Base-by-base conservation (phyloP, 2,329 filamentous ascomycete genomes). In the Fusarium sp. region DNA sequence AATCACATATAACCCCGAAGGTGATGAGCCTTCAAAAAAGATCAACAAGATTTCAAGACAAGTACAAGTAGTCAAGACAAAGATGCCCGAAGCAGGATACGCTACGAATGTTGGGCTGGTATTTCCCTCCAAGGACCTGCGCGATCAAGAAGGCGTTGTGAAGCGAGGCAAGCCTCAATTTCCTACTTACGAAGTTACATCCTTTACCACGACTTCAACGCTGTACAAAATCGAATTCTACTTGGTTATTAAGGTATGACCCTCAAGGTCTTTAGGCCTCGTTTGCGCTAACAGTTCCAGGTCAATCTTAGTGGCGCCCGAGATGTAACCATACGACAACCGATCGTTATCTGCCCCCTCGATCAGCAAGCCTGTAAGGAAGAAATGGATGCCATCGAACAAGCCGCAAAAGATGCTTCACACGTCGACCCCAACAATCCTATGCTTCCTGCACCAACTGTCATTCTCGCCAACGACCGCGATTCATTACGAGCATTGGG, bases 221-320 rank as follows among this genome's bases (percentile, higher is more conserved):
- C 86, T 99, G 15, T 99, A 99, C 83, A 98, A 97, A 80, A 97
- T 99, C 76, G 95, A 99, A 80, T 99, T 97, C 77, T 99, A 95
- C 77, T 82, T 98, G 54, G 94, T 89, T 51, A 93, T 98, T 67
- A 97, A 97, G 88, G 95, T 97, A 83, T 20, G 77, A 57, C 21
- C 15, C 28, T 10, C 4, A 8, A 11, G 9, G 6, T 20, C 32
- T 23, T 30, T 12, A 7, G 45, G 12, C 34, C 49, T 52, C 24
- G 70, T 73, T 48, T 73, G 42, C 44, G 50, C 65, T 71, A 62
- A 75, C 65, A 56, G 28, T 26, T 20, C 47, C 71, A 98, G 95
- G 95, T 94, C 38, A 91, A 94, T 79, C 85, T 98, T 79, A 93
- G 91, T 51, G 91, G 91, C 44, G 93, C 94, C 23, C 89, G 91